A percentile compares a stretch with the other conserved stretches of the same genome.
Evolutionary conservation across 225 moss, liverwort and hornwort genomes (phyloP).

Genomic region (Pleurozium schreberi): DNA sequence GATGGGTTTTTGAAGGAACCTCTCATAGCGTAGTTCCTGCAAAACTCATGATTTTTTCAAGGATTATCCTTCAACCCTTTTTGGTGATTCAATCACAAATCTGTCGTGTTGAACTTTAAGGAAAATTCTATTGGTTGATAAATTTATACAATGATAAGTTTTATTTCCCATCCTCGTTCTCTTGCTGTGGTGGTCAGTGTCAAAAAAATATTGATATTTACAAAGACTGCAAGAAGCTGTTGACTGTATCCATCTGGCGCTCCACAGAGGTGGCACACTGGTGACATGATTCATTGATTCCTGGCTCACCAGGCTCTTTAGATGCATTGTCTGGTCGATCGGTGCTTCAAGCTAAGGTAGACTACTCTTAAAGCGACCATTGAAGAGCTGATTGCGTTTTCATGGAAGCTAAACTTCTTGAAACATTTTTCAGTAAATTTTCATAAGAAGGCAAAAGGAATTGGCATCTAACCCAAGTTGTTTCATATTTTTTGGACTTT

Average conservation of each 20-base stretch:
- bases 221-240: neutral
- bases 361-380: too few relatives aligned
- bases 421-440: too few relatives aligned
- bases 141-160: too few relatives aligned
- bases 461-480: too few relatives aligned
- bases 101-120: neutral
- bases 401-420: too few relatives aligned
- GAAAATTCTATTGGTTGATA: neutral
- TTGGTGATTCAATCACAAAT: neutral
- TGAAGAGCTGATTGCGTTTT: too few relatives aligned
- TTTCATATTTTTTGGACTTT: too few relatives aligned
- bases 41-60: neutral
- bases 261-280: neutral
- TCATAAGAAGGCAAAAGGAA: too few relatives aligned
- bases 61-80: neutral
- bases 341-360: too few relatives aligned
- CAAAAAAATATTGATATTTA: neutral
- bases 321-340: neutral
- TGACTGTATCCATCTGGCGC: neutral
- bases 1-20: conserved; percentile 46
- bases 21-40: neutral
- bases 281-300: neutral
- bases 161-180: neutral
- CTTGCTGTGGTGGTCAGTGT: neutral
- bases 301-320: neutral